A percentile compares a stretch with the other conserved stretches of the same genome.
These are phyloP conservation scores for Camillea tinctor DNA, from an alignment of 2,329 filamentous ascomycete genomes.

Conservation along the genomic window DNA sequence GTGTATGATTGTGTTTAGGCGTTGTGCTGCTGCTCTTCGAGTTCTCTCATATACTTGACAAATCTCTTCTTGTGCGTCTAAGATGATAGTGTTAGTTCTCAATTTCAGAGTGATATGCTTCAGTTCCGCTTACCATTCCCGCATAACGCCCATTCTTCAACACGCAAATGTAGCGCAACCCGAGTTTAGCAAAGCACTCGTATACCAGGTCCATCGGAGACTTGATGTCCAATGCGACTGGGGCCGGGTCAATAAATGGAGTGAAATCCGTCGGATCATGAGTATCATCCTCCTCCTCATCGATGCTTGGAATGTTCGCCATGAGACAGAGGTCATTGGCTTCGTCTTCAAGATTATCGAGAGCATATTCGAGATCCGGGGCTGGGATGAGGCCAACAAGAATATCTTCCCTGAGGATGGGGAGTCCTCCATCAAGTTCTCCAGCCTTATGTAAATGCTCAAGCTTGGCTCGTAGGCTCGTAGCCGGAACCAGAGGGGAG, in stretches of 20 bases:
- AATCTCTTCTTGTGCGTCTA: conserved; percentile 94
- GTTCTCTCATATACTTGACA: conserved; percentile 86
- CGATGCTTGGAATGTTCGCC: conserved; percentile 62
- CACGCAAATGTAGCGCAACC: conserved; percentile 89
- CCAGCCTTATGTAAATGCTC: conserved; percentile 79
- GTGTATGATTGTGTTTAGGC: conserved; percentile 10
- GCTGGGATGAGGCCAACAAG: conserved; percentile 90
- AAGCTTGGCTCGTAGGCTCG: conserved; percentile 74
- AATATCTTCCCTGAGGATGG: conserved; percentile 75
- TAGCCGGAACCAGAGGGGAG: conserved; percentile 76
- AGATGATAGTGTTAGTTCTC: conserved; percentile 12
- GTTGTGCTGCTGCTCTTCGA: conserved; percentile 56
- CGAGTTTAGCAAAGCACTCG: conserved; percentile 93
- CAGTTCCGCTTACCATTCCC: conserved; percentile 68
- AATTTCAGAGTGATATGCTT: not conserved
- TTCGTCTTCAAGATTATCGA: conserved; percentile 81
- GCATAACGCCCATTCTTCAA: conserved; percentile 80
- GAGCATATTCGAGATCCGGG: conserved; percentile 87
- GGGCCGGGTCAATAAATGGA: conserved; percentile 86
- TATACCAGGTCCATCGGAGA: conserved; percentile 95
- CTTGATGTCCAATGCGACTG: conserved; percentile 81
- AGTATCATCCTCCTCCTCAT: conserved; percentile 57
- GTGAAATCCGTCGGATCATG: conserved; percentile 81
- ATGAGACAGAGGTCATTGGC: conserved; percentile 76
- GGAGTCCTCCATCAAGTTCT: conserved; percentile 88